phyloP scores from a whole-genome alignment of 2,329 filamentous ascomycete genomes.

The Aaosphaeria pasadenensis region DNA sequence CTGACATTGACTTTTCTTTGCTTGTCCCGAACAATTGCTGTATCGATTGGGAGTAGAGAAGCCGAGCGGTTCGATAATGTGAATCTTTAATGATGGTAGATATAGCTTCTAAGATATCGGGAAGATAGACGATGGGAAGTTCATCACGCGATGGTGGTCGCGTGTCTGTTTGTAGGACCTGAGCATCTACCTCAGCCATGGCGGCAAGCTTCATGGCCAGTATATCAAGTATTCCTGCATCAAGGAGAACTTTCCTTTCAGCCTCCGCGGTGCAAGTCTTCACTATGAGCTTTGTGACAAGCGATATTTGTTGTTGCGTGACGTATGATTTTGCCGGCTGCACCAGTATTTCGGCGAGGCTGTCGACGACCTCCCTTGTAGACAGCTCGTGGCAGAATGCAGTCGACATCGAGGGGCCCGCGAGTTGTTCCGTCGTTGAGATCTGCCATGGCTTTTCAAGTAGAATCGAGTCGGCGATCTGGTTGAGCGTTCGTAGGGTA shows the following conservation, averaged over 20 bases:
- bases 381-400: conserved; percentile 54
- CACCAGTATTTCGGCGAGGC: conserved; percentile 64
- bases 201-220: conserved; percentile 67
- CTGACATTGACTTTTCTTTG: conserved; percentile 18
- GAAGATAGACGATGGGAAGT: conserved; percentile 54
- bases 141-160: conserved; percentile 16
- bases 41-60: conserved; percentile 43
- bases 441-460: conserved; percentile 53
- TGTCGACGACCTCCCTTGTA: conserved; percentile 57
- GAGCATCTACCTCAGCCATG: conserved; percentile 27
- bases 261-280: conserved; percentile 66
- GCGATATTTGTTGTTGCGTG: conserved; percentile 60
- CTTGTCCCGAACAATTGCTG: conserved; percentile 31
- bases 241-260: conserved; percentile 70
- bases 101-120: conserved; percentile 73
- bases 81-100: conserved; percentile 75
- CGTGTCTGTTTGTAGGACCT: conserved; percentile 11
- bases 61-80: conserved; percentile 69
- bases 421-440: conserved; percentile 43
- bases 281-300: conserved; percentile 58
- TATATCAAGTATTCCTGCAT: conserved; percentile 72
- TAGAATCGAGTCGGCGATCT: conserved; percentile 64
- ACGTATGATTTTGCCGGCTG: conserved; percentile 53
- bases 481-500: conserved; percentile 70
- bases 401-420: conserved; percentile 54